Base-by-base conservation (phyloP, 352 stramenopile genomes). In the Phytophthora megakarya region DNA sequence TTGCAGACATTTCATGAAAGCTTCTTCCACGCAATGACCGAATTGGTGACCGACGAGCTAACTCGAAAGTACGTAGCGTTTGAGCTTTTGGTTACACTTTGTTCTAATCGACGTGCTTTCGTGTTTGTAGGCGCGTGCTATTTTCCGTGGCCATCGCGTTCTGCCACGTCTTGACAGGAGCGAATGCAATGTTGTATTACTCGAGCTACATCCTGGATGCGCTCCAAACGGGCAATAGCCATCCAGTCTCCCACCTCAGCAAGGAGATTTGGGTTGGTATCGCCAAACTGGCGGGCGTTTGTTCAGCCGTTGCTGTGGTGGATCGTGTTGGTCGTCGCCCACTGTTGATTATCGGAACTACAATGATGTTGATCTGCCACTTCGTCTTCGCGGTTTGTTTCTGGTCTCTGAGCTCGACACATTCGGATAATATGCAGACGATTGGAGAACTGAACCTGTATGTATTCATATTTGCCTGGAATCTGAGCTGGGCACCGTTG, bases 171-270 rank as follows among this genome's bases (percentile, higher is more conserved):
- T 57, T 86, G 35, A 92, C 80, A 10, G 82, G 74, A 11, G 82
- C 82, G 1, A 91, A 89, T 54, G 82, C 80, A 9, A 89, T 91
- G 80, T 73, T 91, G n/a, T 92, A 92, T 60, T 92, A 90, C 55
- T 92, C 82, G 11, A 90, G 72, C 61, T 92, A 90, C 49, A 92
- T 92, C 25, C 61, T 92, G 26, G 48, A 75, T 1, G 74, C 72
- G 23, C 61, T 92, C 0, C 67, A 69, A 40, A 46, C 46, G 0
- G 68, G 68, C 25, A 49, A 71, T 16, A 43, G 21, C 9, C 22
- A 53, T 1, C 38, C 52, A 33, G 30, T 66, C 19, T 77, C 68
- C 21, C 50, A 65, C 22, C 37, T 79, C 22, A 72, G 71, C 16
- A 90, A 89, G 53, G 80, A 92, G 42, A 67, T 89, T 9, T 78